Evolutionary conservation across 169 alveolate genomes (phyloP).

Genomic region (Cryptosporidium sp.): DNA sequence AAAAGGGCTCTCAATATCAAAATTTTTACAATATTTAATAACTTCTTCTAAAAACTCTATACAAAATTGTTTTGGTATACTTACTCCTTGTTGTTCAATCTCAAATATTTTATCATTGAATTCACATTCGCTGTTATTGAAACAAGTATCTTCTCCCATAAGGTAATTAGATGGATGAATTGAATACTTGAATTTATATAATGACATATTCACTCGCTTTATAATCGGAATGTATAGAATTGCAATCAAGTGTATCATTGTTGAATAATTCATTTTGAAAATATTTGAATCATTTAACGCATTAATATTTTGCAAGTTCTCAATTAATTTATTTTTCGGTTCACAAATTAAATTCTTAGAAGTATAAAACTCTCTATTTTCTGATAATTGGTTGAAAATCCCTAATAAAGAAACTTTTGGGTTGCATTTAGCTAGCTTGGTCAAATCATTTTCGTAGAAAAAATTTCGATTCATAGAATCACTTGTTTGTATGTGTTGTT

Average conservation of each 20-base stretch:
- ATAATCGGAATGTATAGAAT: constrained; percentile 53
- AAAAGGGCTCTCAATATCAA: constrained; percentile 15
- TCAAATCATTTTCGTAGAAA: background rate
- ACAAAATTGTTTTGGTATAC: constrained; percentile 32
- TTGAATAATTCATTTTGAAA: constrained; percentile 29
- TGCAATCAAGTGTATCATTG: constrained; percentile 30
- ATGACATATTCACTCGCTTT: constrained; percentile 51
- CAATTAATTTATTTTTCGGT: background rate
- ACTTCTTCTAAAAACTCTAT: constrained; percentile 62
- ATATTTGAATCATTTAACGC: background rate
- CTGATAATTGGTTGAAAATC: constrained; percentile 4
- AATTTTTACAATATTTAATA: constrained; percentile 19
- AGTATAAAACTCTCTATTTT: background rate
- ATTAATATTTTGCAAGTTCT: background rate
- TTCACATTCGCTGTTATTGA: background rate
- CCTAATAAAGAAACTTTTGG: constrained; percentile 38
- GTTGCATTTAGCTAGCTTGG: background rate
- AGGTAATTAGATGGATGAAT: constrained; percentile 7
- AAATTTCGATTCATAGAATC: background rate
- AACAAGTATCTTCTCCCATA: background rate
- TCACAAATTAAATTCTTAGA: background rate
- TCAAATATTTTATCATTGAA: background rate
- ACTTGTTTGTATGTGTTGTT: background rate
- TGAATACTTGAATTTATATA: constrained; percentile 40
- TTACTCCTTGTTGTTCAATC: background rate